phyloP scores from a whole-genome alignment of 2,329 filamentous ascomycete species.

The Cryphonectria naterciae region DNA sequence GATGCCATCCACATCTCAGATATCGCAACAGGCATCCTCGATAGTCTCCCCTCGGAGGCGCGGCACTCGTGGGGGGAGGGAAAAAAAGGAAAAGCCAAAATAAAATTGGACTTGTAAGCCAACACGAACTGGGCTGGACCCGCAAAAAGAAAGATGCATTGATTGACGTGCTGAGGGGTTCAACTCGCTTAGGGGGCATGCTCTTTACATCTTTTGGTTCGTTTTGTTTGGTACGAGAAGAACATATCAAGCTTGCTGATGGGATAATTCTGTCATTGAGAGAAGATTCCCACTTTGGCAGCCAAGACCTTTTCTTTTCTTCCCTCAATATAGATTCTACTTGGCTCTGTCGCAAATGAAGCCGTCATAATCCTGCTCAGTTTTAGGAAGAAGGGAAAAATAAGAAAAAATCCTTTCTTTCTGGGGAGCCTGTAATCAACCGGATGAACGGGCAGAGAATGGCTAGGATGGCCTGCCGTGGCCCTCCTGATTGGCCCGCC shows the following conservation, averaged over 20 bases:
- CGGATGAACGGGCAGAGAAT: not conserved
- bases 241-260: not conserved
- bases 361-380: not conserved
- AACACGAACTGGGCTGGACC: not conserved
- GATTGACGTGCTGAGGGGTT: not conserved
- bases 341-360: not conserved
- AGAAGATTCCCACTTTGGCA: not conserved
- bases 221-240: conserved; percentile 1
- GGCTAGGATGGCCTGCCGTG: not conserved
- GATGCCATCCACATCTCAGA: conserved; percentile 14
- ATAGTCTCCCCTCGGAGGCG: not conserved
- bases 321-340: not conserved
- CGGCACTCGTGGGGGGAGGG: not conserved
- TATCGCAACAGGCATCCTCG: conserved; percentile 17
- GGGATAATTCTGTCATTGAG: not conserved
- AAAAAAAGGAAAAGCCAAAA: not conserved
- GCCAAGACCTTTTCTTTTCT: not conserved
- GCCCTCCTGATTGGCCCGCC: not conserved
- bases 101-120: not conserved
- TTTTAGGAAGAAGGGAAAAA: too few species aligned
- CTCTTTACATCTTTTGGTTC: not conserved
- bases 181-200: not conserved
- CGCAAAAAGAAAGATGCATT: not conserved
- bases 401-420: not conserved
- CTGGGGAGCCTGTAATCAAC: not conserved